Evolutionary conservation across 306 rosid genomes (phyloP).

Genomic region (Dalbergia cochinchinensis): DNA sequence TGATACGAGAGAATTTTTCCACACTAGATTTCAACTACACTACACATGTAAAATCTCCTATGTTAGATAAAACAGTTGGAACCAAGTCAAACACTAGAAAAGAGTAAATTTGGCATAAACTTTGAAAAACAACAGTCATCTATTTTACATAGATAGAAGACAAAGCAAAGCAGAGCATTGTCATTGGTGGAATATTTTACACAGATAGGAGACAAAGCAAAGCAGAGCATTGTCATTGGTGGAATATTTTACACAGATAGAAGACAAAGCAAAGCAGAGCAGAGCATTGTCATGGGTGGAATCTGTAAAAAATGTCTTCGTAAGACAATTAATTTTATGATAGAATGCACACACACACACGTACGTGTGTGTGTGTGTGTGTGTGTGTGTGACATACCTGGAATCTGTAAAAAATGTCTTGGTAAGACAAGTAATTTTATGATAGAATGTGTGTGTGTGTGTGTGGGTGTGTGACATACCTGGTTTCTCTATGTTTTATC

Average conservation of each 20-base stretch:
- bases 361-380: too few relatives aligned
- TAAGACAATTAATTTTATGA: too few relatives aligned
- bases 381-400: too few relatives aligned
- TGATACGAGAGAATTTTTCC: not conserved
- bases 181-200: not conserved
- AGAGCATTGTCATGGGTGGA: too few relatives aligned
- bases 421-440: not conserved
- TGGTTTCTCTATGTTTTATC: conserved; percentile 69
- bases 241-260: too few relatives aligned
- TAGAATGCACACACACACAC: too few relatives aligned
- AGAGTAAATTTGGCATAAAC: not conserved
- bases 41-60: not conserved
- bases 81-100: conserved; percentile 23
- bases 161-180: not conserved
- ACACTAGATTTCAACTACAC: not conserved
- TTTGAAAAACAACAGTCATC: not conserved
- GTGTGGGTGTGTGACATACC: conserved; percentile 63
- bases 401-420: conserved; percentile 6
- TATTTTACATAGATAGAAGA: not conserved
- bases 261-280: too few relatives aligned
- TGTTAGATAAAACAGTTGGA: conserved; percentile 9
- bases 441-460: not conserved
- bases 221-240: too few relatives aligned
- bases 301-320: too few relatives aligned
- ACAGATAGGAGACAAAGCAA: too few relatives aligned